Evolutionary conservation across 176 grass and related monocot genomes (phyloP).

Genomic region (Oryza glaberrima): DNA sequence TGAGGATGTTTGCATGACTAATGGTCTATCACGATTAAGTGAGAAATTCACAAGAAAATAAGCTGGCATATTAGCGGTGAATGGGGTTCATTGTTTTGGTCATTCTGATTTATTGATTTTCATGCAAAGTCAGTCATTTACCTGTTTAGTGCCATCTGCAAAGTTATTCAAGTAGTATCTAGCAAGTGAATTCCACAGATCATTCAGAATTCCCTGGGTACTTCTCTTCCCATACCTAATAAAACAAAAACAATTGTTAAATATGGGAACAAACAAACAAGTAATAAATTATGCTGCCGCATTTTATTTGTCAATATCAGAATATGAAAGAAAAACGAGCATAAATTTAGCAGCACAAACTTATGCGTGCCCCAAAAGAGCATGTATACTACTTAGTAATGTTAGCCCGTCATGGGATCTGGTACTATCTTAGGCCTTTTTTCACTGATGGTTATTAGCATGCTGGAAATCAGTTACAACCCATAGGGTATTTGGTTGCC

Average conservation of each 20-base stretch:
- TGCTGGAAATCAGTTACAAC: conserved; percentile 10
- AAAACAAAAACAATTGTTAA: conserved; percentile 11
- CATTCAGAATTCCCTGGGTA: conserved; percentile 77
- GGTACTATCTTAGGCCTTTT: conserved; percentile 14
- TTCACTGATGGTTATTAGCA: not conserved
- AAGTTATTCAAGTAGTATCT: conserved; percentile 99
- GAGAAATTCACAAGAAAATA: not conserved
- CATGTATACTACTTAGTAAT: not conserved
- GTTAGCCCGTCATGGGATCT: not conserved
- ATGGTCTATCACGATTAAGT: not conserved
- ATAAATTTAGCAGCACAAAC: conserved; percentile 14
- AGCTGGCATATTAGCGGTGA: not conserved
- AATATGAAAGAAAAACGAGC: conserved; percentile 21
- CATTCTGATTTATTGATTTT: not conserved
- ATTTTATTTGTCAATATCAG: conserved; percentile 21
- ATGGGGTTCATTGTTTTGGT: not conserved
- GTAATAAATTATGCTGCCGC: not conserved
- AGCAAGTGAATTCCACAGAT: conserved; percentile 76
- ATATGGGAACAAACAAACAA: not conserved
- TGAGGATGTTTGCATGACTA: not conserved
- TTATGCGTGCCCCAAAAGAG: not conserved
- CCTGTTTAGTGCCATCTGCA: conserved; percentile 94
- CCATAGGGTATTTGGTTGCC: conserved; percentile 16
- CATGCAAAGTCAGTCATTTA: conserved; percentile 29
- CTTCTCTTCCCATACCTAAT: conserved; percentile 86